Conservation (phyloP, 768 basidiomycete species). For the Myochromella boudieri region DNA sequence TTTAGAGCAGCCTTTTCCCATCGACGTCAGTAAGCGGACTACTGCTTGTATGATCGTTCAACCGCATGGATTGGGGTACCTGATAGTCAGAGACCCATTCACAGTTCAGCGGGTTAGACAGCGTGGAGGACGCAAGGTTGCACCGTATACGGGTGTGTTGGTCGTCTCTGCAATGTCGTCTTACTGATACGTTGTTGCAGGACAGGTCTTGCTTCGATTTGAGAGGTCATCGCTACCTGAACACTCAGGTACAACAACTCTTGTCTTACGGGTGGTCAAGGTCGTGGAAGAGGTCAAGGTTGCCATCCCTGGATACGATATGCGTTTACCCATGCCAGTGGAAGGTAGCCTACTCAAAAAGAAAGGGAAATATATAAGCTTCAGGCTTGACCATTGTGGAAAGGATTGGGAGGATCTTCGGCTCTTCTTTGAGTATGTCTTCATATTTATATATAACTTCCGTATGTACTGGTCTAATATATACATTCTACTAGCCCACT, state of each 20-base stretch:
- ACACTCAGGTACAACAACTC: slow-evolving; percentile 27
- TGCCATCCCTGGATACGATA: slow-evolving; percentile 12
- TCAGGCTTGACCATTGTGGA: too few relatives aligned
- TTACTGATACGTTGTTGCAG: too few relatives aligned
- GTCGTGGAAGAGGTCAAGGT: slow-evolving; percentile 13
- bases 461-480: too few relatives aligned
- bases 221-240: slow-evolving; percentile 16
- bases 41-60: not conserved
- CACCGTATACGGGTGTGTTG: not conserved
- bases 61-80: not conserved
- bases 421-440: too few relatives aligned
- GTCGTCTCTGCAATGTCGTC: not conserved
- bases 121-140: not conserved
- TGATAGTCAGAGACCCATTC: not conserved
- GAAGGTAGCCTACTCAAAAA: not conserved
- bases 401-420: too few relatives aligned
- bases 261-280: slow-evolving; percentile 28
- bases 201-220: slow-evolving; percentile 15
- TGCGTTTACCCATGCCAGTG: not conserved
- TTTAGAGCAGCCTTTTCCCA: slow-evolving; percentile 8
- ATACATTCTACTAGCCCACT: too few relatives aligned
- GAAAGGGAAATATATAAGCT: too few relatives aligned
- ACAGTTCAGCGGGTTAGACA: not conserved
- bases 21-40: too few relatives aligned
- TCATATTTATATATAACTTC: too few relatives aligned